phyloP scores from a whole-genome alignment of 2,329 filamentous ascomycete species.

The Fusarium sulawesiense region DNA sequence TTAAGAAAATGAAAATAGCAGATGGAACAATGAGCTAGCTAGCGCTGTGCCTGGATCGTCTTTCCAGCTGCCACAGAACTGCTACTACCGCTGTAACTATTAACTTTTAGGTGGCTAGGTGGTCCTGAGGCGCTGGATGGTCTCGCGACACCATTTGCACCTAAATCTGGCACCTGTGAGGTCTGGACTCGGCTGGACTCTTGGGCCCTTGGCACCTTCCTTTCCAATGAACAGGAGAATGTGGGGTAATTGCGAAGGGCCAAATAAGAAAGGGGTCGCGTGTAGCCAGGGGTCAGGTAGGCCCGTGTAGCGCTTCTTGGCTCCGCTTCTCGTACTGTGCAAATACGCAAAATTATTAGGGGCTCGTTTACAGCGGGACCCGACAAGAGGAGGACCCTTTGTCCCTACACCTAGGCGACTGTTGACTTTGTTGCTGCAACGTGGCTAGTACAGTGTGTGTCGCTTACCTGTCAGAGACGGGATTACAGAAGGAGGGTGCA shows the following conservation, averaged over 20 bases:
- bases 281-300: slow-evolving; percentile 34
- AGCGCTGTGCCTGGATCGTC: background rate
- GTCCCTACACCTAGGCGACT: too few species aligned
- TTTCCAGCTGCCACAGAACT: background rate
- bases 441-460: slow-evolving; percentile 4
- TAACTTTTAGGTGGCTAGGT: background rate
- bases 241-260: slow-evolving; percentile 35
- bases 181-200: slow-evolving; percentile 22
- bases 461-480: background rate
- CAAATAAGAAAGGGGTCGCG: slow-evolving; percentile 43
- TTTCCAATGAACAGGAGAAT: slow-evolving; percentile 29
- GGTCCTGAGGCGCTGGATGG: background rate
- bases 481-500: background rate
- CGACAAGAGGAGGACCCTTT: background rate
- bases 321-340: background rate
- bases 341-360: slow-evolving; percentile 14
- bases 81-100: background rate
- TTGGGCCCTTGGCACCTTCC: slow-evolving; percentile 5
- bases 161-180: background rate
- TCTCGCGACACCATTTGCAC: background rate
- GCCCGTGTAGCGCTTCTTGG: slow-evolving; percentile 12
- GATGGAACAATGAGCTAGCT: background rate
- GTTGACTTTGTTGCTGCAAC: background rate
- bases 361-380: slow-evolving; percentile 9
- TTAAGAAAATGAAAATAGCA: slow-evolving; percentile 14